These are phyloP conservation scores for Phaffia australis DNA, from an alignment of 768 basidiomycete species.

Conservation along the genomic window DNA sequence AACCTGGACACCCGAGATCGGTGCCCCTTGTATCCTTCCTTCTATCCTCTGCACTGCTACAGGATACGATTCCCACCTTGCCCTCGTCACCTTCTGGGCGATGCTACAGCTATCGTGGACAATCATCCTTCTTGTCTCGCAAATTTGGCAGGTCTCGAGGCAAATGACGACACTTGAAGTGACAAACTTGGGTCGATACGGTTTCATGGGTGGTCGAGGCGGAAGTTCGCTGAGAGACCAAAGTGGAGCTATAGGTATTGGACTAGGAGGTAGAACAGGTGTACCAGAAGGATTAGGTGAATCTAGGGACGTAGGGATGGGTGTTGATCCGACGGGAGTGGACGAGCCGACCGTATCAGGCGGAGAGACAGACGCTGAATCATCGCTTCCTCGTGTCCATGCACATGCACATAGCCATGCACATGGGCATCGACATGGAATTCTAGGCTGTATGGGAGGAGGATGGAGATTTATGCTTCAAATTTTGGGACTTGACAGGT, in stretches of 20 bases:
- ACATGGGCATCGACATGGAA: conserved; percentile 33
- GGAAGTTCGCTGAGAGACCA: conserved; percentile 37
- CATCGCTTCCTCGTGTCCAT: conserved; percentile 20
- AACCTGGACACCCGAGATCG: conserved; percentile 37
- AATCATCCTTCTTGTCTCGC: conserved; percentile 65
- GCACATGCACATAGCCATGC: conserved; percentile 27
- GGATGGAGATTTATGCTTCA: conserved; percentile 54
- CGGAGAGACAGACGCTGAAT: conserved; percentile 26
- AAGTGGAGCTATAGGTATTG: conserved; percentile 33
- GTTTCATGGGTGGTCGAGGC: conserved; percentile 85
- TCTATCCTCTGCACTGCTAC: conserved; percentile 58
- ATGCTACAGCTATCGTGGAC: conserved; percentile 96
- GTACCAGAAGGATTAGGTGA: neutral
- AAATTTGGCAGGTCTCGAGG: conserved; percentile 81
- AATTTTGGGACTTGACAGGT: conserved; percentile 83
- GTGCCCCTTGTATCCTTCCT: conserved; percentile 59
- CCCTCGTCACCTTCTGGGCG: conserved; percentile 70
- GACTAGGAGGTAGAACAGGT: conserved; percentile 18
- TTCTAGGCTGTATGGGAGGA: conserved; percentile 19
- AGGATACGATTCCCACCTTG: conserved; percentile 65
- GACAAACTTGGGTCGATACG: conserved; percentile 84
- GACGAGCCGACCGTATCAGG: conserved; percentile 29
- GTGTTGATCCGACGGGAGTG: conserved; percentile 15
- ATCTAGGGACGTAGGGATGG: conserved; percentile 4
- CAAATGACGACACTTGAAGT: conserved; percentile 97